phyloP scores from a whole-genome alignment of 805 yeast species.

The Candida krabiensis region DNA sequence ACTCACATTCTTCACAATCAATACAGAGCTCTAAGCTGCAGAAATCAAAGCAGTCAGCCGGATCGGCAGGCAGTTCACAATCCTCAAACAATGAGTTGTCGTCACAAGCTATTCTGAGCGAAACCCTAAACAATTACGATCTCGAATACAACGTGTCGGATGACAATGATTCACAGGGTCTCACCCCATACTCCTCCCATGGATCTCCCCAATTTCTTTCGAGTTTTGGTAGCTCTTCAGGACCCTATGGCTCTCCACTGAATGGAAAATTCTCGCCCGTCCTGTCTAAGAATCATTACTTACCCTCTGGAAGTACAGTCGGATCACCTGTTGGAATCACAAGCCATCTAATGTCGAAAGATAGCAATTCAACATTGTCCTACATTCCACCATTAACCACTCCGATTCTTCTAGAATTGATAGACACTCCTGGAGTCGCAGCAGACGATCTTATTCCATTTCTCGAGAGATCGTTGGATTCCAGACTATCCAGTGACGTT shows the following conservation, averaged over 20 bases:
- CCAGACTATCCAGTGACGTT: constrained; percentile 57
- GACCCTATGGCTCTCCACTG: constrained; percentile 10
- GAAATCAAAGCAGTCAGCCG: constrained; percentile 3
- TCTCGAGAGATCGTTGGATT: constrained; percentile 67
- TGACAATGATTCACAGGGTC: constrained; percentile 11
- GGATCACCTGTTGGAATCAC: constrained; percentile 13
- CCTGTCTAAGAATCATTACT: constrained; percentile 5
- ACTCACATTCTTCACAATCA: constrained; percentile 5
- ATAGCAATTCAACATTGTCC: constrained; percentile 8
- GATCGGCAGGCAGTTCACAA: not conserved
- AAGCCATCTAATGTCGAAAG: not conserved
- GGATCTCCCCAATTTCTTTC: constrained; percentile 11
- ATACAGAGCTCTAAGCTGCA: not conserved
- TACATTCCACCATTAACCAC: constrained; percentile 52
- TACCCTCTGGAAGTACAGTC: constrained; percentile 13
- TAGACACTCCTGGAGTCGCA: constrained; percentile 74
- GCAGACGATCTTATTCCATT: constrained; percentile 72
- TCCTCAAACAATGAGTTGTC: constrained; percentile 4
- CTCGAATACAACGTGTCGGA: constrained; percentile 26
- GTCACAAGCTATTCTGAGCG: constrained; percentile 10
- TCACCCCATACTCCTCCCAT: constrained; percentile 12
- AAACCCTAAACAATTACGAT: constrained; percentile 28
- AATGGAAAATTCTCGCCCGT: not conserved
- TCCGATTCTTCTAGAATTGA: constrained; percentile 65
- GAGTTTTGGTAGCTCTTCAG: constrained; percentile 4